A percentile compares a stretch with the other conserved stretches of the same genome.
Evolutionary conservation across 257 asterid species (phyloP).

Genomic region (Capsicum pubescens): DNA sequence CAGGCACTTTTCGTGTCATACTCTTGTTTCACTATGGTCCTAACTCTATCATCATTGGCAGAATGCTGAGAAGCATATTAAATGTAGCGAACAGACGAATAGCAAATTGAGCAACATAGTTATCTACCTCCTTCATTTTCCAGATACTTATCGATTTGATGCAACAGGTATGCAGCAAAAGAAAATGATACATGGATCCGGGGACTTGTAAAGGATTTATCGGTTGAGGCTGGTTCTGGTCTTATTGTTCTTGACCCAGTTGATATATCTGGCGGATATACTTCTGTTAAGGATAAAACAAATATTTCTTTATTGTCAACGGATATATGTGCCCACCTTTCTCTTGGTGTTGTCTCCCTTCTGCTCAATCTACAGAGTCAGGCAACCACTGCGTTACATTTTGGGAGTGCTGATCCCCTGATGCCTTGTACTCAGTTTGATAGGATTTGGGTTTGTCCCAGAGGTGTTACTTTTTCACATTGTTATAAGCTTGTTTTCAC

Average conservation of each 20-base stretch:
- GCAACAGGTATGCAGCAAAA: conserved; percentile 90
- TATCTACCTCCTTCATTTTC: conserved; percentile 6
- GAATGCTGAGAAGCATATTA: conserved; percentile 13
- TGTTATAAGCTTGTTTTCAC: conserved; percentile 21
- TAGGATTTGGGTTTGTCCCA: conserved; percentile 90
- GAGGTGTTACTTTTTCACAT: conserved; percentile 54
- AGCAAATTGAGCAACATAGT: background rate
- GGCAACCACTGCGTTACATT: conserved; percentile 81
- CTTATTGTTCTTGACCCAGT: conserved; percentile 96
- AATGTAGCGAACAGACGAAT: background rate
- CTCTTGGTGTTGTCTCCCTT: conserved; percentile 90
- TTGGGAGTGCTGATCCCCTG: conserved; percentile 89
- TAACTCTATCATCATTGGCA: background rate
- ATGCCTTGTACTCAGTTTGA: conserved; percentile 90
- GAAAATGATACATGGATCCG: conserved; percentile 95
- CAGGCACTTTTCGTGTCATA: background rate
- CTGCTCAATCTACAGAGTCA: conserved; percentile 89
- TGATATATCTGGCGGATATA: conserved; percentile 93
- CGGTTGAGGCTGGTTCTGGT: conserved; percentile 97
- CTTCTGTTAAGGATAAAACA: conserved; percentile 90
- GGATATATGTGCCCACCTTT: conserved; percentile 90
- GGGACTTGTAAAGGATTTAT: conserved; percentile 87
- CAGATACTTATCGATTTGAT: conserved; percentile 25
- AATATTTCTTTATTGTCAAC: conserved; percentile 74
- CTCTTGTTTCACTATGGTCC: background rate